Evolutionary conservation across 805 yeast genomes (phyloP).

Genomic region (Lipomyces starkeyi): DNA sequence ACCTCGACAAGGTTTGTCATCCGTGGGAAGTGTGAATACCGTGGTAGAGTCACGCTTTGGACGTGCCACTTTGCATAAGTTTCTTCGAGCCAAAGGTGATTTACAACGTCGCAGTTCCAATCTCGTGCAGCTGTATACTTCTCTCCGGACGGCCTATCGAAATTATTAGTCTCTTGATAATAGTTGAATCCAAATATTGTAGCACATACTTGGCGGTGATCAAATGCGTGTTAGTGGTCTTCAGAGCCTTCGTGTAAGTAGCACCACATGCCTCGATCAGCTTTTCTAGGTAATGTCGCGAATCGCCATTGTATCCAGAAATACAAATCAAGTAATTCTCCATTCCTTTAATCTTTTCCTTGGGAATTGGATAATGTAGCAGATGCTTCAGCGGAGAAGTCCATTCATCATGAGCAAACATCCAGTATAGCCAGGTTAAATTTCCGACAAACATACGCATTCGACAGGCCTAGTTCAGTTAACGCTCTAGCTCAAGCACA

Average conservation of each 20-base stretch:
- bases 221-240: constrained; percentile 70
- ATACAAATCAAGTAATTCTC: constrained; percentile 63
- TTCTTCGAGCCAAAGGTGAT: constrained; percentile 90
- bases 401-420: constrained; percentile 63
- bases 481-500: neutral
- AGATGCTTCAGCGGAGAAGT: constrained; percentile 60
- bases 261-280: constrained; percentile 77
- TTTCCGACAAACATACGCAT: constrained; percentile 62
- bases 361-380: constrained; percentile 70
- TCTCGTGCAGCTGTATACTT: constrained; percentile 75
- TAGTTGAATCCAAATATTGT: neutral
- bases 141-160: constrained; percentile 61
- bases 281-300: constrained; percentile 71
- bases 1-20: constrained; percentile 53
- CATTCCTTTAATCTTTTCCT: constrained; percentile 59
- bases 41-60: constrained; percentile 53
- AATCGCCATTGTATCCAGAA: constrained; percentile 85
- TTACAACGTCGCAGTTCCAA: constrained; percentile 72
- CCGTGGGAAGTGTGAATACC: constrained; percentile 57
- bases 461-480: constrained; percentile 48
- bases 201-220: constrained; percentile 56
- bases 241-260: constrained; percentile 66
- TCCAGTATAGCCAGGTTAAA: constrained; percentile 74
- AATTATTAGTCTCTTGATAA: constrained; percentile 3
- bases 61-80: constrained; percentile 67